Base-by-base conservation (phyloP, 2,329 filamentous ascomycete species). In the Microdochium bolleyi region DNA sequence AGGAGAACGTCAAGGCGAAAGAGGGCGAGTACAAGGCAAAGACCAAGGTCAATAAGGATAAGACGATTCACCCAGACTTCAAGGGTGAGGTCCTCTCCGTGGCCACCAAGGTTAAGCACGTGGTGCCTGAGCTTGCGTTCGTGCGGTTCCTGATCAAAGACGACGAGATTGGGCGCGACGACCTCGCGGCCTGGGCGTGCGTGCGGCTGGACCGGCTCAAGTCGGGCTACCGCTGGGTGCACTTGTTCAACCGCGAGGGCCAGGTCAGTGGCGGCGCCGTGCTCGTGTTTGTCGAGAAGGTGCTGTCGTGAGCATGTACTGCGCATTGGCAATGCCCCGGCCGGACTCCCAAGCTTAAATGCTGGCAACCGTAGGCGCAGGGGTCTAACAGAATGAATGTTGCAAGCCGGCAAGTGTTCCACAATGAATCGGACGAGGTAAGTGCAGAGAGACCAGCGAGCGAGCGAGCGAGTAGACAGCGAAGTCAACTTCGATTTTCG, bases 111-210 rank as follows among this genome's bases (percentile, higher is more conserved):
- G 13, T 46, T 3, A 46, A 7, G 3, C 8, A 19, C 21, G 74
- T 89, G 1, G 76, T 88, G 9, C 82, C 87, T 51, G 81, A 87
- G 62, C 73, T 92, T 56, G 82, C 83, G 27, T 92, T 91, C 71
- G 75, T 90, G 52, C 78, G 87, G 62, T 89, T 97, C 74, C 90
- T 95, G 61, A 77, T 97, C 59, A 87, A 91, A 68, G 89, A 97
- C 66, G 87, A 95, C 60, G 87, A 92, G 67, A 81, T 92, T 58
- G 84, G 85, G 3, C 79, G 80, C 56, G 91, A 97, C 62, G 80
- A 87, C 54, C 69, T 96, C 53, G 86, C 90, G 11, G 90, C 87
- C 2, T 97, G 94, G 94, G 84, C 88, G 1, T 96, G 91, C 63
- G 85, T 95, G 60, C 80, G 91, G 38, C 79, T 97, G 22, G 91